Conservation (phyloP, 75 land plant genomes). For the Larix kaempferi region DNA sequence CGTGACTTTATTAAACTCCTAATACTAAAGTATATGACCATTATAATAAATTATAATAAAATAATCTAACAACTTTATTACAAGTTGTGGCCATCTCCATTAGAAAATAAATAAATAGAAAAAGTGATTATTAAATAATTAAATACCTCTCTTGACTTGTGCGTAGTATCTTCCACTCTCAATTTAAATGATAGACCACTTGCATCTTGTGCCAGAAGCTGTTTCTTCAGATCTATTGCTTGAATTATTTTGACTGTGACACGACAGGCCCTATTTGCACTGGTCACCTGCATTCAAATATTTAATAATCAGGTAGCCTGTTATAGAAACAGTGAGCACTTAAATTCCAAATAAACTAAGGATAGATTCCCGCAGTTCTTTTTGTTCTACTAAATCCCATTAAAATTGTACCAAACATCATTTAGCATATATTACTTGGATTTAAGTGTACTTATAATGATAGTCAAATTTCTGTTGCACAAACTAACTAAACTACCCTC, state of each 20-base stretch:
- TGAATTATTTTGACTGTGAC: slow-evolving; percentile 28
- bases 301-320: slow-evolving; percentile 6
- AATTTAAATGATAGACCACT: slow-evolving; percentile 30
- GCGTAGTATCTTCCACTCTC: slow-evolving; percentile 26
- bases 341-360: not conserved
- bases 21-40: too few species aligned
- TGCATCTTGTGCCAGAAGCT: slow-evolving; percentile 12
- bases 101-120: too few species aligned
- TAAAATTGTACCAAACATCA: not conserved
- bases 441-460: not conserved
- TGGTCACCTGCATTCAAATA: slow-evolving; percentile 31
- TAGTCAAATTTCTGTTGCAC: not conserved
- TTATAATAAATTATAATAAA: too few species aligned
- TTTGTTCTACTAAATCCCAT: not conserved
- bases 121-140: not conserved
- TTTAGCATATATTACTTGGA: not conserved
- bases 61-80: too few species aligned
- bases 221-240: slow-evolving; percentile 32
- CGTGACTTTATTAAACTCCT: too few species aligned
- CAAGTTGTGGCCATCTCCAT: too few species aligned
- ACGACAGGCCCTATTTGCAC: slow-evolving; percentile 49
- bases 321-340: not conserved
- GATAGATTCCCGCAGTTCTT: not conserved
- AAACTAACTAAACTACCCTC: not conserved
- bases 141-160: slow-evolving; percentile 31